A percentile compares a stretch with the other conserved stretches of the same genome.
These are phyloP conservation scores for Penicillium janthinellum DNA, from an alignment of 2,329 filamentous ascomycete genomes.

Conservation along the genomic window DNA sequence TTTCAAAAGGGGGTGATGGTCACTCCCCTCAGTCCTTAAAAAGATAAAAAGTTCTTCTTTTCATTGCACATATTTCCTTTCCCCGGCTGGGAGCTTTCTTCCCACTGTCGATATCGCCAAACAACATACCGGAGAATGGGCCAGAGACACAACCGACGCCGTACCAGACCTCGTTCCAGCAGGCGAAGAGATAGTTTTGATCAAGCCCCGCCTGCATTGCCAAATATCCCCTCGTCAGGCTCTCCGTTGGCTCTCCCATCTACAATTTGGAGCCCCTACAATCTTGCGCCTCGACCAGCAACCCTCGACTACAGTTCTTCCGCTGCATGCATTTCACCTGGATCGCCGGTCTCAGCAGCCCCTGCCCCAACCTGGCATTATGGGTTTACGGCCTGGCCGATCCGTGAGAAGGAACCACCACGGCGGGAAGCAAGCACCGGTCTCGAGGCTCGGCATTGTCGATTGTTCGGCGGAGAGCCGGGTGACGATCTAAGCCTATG, in stretches of 20 bases:
- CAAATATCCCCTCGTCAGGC: slow-evolving; percentile 8
- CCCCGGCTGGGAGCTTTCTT: slow-evolving; percentile 6
- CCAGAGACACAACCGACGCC: slow-evolving; percentile 51
- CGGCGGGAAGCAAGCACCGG: slow-evolving; percentile 22
- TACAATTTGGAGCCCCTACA: slow-evolving; percentile 10
- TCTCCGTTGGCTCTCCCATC: slow-evolving; percentile 11
- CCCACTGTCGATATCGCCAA: slow-evolving; percentile 2
- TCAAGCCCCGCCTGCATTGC: slow-evolving; percentile 10
- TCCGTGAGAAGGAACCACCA: slow-evolving; percentile 35
- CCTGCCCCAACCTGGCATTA: slow-evolving; percentile 47
- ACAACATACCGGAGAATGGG: slow-evolving; percentile 40
- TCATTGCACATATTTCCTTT: slow-evolving; percentile 6
- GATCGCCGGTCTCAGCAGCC: slow-evolving; percentile 28
- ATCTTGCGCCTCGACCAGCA: slow-evolving; percentile 17
- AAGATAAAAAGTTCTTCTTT: slow-evolving; percentile 17
- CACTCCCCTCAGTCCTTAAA: slow-evolving; percentile 33
- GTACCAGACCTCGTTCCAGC: slow-evolving; percentile 46
- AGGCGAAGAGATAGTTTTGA: slow-evolving; percentile 32
- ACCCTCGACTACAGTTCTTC: slow-evolving; percentile 21
- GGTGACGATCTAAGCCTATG: slow-evolving; percentile 49
- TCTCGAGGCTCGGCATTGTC: slow-evolving; percentile 46
- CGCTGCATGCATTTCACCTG: slow-evolving; percentile 28
- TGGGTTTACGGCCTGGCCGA: slow-evolving; percentile 45
- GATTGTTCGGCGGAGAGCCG: slow-evolving; percentile 49
- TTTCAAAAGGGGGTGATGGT: slow-evolving; percentile 37